Evolutionary conservation across 768 basidiomycete species (phyloP).

Genomic region (Amanita muscaria): DNA sequence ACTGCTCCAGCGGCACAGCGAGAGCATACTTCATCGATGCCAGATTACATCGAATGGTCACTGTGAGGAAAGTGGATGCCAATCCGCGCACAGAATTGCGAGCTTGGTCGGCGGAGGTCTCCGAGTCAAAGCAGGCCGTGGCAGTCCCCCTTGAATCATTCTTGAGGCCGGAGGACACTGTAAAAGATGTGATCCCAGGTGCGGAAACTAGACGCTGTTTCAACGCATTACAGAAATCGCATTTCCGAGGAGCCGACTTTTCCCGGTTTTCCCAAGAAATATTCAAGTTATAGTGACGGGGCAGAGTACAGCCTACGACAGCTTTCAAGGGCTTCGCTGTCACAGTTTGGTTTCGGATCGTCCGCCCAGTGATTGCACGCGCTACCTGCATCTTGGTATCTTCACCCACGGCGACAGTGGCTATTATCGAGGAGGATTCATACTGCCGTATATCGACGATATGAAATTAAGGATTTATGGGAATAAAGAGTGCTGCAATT

Average conservation of each 20-base stretch:
- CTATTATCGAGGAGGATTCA: slow-evolving; percentile 4
- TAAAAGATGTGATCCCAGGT: too few relatives aligned
- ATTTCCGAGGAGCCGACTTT: background rate
- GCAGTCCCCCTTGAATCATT: too few relatives aligned
- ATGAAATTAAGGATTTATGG: slow-evolving; percentile 10
- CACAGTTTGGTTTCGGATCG: background rate
- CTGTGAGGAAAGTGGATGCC: too few relatives aligned
- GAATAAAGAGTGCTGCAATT: slow-evolving; percentile 9
- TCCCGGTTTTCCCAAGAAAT: background rate
- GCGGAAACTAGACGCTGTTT: too few relatives aligned
- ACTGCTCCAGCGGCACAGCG: slow-evolving; percentile 38
- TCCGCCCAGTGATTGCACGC: background rate
- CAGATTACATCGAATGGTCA: too few relatives aligned
- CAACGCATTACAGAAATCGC: background rate
- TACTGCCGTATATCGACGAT: slow-evolving; percentile 11
- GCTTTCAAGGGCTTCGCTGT: background rate
- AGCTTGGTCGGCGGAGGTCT: too few relatives aligned
- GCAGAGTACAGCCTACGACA: too few relatives aligned
- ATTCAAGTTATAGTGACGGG: background rate
- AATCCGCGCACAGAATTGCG: too few relatives aligned
- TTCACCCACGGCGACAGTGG: background rate
- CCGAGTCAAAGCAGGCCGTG: too few relatives aligned
- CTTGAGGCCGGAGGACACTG: too few relatives aligned
- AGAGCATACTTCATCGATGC: slow-evolving; percentile 43
- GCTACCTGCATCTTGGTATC: background rate